phyloP scores from a whole-genome alignment of 1,139 yeast genomes.

The Candida frijolesensis region DNA sequence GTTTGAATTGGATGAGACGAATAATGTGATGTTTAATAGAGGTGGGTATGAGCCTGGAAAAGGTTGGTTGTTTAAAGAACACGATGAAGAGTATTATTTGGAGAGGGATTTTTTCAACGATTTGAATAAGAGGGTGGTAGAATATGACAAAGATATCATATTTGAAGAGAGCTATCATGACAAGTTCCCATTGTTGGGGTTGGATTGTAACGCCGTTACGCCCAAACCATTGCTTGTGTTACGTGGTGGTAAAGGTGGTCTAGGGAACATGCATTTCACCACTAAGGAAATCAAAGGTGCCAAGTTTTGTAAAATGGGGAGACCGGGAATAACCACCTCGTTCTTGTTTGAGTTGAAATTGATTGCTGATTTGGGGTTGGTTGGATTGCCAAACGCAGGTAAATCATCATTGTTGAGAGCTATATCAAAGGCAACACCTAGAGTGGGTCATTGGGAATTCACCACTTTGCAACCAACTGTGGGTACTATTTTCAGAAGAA shows the following conservation, averaged over 20 bases:
- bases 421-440: conserved; percentile 87
- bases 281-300: conserved; percentile 87
- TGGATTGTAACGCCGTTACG: conserved; percentile 71
- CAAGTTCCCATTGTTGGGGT: conserved; percentile 74
- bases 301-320: conserved; percentile 78
- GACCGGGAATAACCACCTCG: conserved; percentile 64
- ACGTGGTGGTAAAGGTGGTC: conserved; percentile 89
- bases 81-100: conserved; percentile 67
- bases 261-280: conserved; percentile 94
- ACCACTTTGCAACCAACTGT: conserved; percentile 91
- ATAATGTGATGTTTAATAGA: conserved; percentile 60
- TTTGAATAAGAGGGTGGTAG: conserved; percentile 62
- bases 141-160: conserved; percentile 62
- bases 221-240: conserved; percentile 68
- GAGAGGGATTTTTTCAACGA: conserved; percentile 65
- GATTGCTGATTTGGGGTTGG: conserved; percentile 90
- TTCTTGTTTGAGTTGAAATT: conserved; percentile 83
- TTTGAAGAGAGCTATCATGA: conserved; percentile 66
- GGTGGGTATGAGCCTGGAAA: conserved; percentile 62
- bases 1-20: conserved; percentile 24
- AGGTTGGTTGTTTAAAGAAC: conserved; percentile 87
- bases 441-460: conserved; percentile 96
- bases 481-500: conserved; percentile 76
- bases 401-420: conserved; percentile 86
- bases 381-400: conserved; percentile 96